These are phyloP conservation scores for Vanrija sp. DNA, from an alignment of 1,284 basidiomycete species.

Conservation along the genomic window DNA sequence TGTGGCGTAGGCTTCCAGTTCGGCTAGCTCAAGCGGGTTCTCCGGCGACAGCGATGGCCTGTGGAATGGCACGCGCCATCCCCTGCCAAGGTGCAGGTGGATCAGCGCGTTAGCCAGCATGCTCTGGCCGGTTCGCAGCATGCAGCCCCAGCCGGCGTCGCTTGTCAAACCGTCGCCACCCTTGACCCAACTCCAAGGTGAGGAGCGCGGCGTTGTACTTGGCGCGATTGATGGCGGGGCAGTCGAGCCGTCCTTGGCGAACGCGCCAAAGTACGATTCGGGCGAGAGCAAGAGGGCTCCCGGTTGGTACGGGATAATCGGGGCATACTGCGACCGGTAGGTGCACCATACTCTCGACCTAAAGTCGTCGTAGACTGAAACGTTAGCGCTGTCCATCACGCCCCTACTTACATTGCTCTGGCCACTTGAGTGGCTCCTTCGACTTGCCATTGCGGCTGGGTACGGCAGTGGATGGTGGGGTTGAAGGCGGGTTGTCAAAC, in stretches of 20 bases:
- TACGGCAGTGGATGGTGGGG: slow-evolving; percentile 4
- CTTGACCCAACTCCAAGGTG: slow-evolving; percentile 49
- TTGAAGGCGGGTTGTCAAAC: slow-evolving; percentile 2
- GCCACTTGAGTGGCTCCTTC: slow-evolving; percentile 41
- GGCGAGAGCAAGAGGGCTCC: slow-evolving; percentile 37
- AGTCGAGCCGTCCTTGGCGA: slow-evolving; percentile 22
- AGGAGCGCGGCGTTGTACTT: slow-evolving; percentile 7
- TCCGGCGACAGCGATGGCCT: slow-evolving; percentile 18
- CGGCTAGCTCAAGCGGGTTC: slow-evolving; percentile 19
- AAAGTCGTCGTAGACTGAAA: slow-evolving; percentile 82
- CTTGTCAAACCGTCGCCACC: slow-evolving; percentile 71
- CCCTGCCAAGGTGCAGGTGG: slow-evolving; percentile 77
- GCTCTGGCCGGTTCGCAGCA: slow-evolving; percentile 92
- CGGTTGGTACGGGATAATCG: slow-evolving; percentile 61
- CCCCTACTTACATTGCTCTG: slow-evolving; percentile 43
- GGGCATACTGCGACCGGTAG: slow-evolving; percentile 81
- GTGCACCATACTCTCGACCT: slow-evolving; percentile 83
- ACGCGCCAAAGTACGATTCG: slow-evolving; percentile 53
- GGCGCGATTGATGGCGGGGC: background rate
- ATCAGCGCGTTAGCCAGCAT: slow-evolving; percentile 84
- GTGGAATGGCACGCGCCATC: slow-evolving; percentile 64
- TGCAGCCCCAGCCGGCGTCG: slow-evolving; percentile 97
- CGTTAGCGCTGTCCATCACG: slow-evolving; percentile 38
- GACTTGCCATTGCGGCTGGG: slow-evolving; percentile 24
- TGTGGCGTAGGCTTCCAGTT: slow-evolving; percentile 47